Evolutionary conservation across 352 stramenopile genomes (phyloP).

Genomic region (Phytopythium delawarense): DNA sequence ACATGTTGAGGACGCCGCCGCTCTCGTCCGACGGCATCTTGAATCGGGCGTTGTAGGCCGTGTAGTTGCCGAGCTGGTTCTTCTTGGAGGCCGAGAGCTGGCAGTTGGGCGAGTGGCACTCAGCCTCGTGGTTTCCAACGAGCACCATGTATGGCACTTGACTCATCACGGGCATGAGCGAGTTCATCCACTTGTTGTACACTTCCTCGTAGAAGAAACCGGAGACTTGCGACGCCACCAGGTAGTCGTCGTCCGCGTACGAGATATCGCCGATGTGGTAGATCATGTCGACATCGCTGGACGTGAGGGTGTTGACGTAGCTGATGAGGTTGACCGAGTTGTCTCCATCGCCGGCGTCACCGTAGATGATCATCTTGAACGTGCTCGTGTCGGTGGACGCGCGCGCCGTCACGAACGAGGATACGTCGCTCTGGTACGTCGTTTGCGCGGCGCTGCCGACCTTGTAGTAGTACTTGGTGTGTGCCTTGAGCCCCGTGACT

Average conservation of each 20-base stretch:
- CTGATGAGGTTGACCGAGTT: conserved; percentile 28
- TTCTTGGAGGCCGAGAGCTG: conserved; percentile 30
- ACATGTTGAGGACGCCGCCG: conserved; percentile 43
- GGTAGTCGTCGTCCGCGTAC: conserved; percentile 33
- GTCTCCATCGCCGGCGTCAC: conserved; percentile 31
- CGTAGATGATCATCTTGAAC: conserved; percentile 46
- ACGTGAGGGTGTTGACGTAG: conserved; percentile 29
- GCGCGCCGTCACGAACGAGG: conserved; percentile 28
- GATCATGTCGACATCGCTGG: conserved; percentile 20
- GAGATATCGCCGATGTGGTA: conserved; percentile 38
- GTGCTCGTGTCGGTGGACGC: conserved; percentile 11
- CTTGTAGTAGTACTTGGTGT: conserved; percentile 26
- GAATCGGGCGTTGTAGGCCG: conserved; percentile 47
- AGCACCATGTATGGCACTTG: conserved; percentile 63
- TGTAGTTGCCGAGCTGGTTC: conserved; percentile 49
- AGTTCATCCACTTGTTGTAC: conserved; percentile 69
- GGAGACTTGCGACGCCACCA: conserved; percentile 15
- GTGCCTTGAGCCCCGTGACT: conserved; percentile 14
- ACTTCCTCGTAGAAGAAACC: conserved; percentile 35
- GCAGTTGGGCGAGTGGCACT: conserved; percentile 36
- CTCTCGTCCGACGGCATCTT: conserved; percentile 41
- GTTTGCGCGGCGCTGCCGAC: conserved; percentile 20
- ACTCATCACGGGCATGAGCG: conserved; percentile 26
- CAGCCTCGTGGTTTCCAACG: conserved; percentile 64
- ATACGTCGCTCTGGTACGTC: conserved; percentile 18